Evolutionary conservation across 1,284 basidiomycete genomes (phyloP), one percentile per base, ranked within the genome.

Genomic region (Exsudoporus floridanus): DNA sequence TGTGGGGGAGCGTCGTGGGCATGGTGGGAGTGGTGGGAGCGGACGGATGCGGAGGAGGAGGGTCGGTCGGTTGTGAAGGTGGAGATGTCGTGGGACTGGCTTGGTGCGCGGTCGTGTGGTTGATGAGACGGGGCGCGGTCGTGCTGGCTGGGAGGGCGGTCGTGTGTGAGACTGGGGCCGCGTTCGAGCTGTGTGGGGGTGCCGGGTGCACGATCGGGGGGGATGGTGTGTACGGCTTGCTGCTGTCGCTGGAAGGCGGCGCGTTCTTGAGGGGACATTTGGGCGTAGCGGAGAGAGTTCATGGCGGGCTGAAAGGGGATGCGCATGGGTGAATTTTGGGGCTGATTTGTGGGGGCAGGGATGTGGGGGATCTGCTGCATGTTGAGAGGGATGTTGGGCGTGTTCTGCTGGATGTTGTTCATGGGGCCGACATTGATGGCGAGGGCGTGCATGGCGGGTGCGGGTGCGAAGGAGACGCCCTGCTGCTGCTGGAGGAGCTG

Each of bases 401-500:
- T 48, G 27, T 14, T 31, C 30, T 31, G 30, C 13, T 31, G 46
- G 19, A 47, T 21, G 42, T 33, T 46, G 38, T 43, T 39, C 10
- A 61, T 48, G 23, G 39, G 46, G 4, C 7, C 19, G 16, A 49
- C 44, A 27, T 53, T 56, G 40, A 63, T 42, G 31, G 44, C 53
- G 51, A 64, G 54, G 5, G 40, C 44, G 19, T 48, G 21, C 43
- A 23, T 25, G 10, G 25, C 13, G 21, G n/a, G 38, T 5, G 36
- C 13, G 13, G 27, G 27, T 4, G 27, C 27, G 43, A 57, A 61
- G 0, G 54, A 18, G 38, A 40, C 49, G 14, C 43, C 38, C 43
- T 70, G 65, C 35, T 68, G 66, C 36, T 68, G 66, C 4, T 66
- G 66, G 9, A 68, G 58, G 12, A 68, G 64, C 46, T 68, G 66